Evolutionary conservation across 257 asterid genomes (phyloP).

Genomic region (Fraxinus pennsylvanica): DNA sequence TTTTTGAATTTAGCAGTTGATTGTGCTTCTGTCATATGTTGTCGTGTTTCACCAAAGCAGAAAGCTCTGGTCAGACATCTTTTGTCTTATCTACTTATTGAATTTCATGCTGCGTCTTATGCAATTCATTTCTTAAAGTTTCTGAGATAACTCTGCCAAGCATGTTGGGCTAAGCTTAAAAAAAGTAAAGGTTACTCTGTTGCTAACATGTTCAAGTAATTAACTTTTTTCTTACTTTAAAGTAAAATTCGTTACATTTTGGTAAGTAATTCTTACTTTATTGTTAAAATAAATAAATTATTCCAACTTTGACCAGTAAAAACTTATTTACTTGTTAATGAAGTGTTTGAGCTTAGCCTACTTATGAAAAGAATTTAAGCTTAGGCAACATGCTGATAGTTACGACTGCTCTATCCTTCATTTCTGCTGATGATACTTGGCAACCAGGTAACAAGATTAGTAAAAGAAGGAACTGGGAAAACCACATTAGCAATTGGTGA

Average conservation of each 20-base stretch:
- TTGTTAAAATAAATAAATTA: neutral
- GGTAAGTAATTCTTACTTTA: neutral
- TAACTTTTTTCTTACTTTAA: neutral
- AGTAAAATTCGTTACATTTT: neutral
- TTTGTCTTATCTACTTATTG: slow-evolving; percentile 14
- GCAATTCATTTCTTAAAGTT: neutral
- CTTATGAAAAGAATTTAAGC: neutral
- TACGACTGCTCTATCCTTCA: slow-evolving; percentile 12
- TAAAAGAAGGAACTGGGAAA: slow-evolving; percentile 94
- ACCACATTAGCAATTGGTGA: slow-evolving; percentile 97
- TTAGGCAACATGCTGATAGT: neutral
- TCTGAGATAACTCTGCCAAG: neutral
- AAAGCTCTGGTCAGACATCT: slow-evolving; percentile 76
- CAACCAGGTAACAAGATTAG: slow-evolving; percentile 87
- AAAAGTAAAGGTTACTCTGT: neutral
- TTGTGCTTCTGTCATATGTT: slow-evolving; percentile 98
- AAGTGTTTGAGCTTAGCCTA: neutral
- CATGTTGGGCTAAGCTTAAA: neutral
- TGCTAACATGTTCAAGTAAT: neutral
- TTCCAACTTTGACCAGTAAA: neutral
- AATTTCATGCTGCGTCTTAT: neutral
- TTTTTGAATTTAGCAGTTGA: slow-evolving; percentile 82
- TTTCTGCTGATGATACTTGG: slow-evolving; percentile 25
- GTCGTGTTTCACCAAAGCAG: slow-evolving; percentile 99
- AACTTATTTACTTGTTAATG: neutral